Evolutionary conservation across 139 green algal species (phyloP).

Genomic region (Haematococcus sp.): DNA sequence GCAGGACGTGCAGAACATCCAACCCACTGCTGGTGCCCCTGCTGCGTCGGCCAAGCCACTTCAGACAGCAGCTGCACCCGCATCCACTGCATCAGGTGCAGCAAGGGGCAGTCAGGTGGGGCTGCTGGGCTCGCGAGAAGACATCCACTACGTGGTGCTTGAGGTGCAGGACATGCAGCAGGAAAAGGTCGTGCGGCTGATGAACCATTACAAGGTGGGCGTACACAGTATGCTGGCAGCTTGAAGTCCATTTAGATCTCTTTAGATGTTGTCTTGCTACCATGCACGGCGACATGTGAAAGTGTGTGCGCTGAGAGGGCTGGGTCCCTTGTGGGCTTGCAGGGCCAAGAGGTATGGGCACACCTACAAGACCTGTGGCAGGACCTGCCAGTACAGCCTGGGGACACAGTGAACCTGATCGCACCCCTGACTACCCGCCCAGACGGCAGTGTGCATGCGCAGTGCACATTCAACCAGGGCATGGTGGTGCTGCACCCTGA

Average conservation of each 20-base stretch:
- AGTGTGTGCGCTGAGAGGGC: too few relatives aligned
- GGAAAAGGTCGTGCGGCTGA: slow-evolving; percentile 44
- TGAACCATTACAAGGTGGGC: slow-evolving; percentile 49
- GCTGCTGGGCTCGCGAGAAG: slow-evolving; percentile 5
- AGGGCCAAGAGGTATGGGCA: slow-evolving; percentile 42
- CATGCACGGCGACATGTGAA: too few relatives aligned
- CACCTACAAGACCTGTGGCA: slow-evolving; percentile 58
- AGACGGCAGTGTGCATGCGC: neutral
- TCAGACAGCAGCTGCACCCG: neutral
- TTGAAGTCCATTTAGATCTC: too few relatives aligned
- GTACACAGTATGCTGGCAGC: too few relatives aligned
- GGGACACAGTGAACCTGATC: slow-evolving; percentile 69
- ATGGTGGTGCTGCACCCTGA: slow-evolving; percentile 77
- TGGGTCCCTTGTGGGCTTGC: neutral
- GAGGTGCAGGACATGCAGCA: slow-evolving; percentile 11
- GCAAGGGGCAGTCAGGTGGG: neutral
- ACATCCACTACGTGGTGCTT: slow-evolving; percentile 47
- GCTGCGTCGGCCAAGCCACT: neutral
- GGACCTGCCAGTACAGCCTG: slow-evolving; percentile 41
- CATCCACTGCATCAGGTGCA: neutral
- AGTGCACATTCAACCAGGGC: slow-evolving; percentile 26
- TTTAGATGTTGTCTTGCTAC: too few relatives aligned
- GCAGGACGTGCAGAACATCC: neutral
- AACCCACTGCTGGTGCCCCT: neutral
- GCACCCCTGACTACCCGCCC: neutral